phyloP scores from a whole-genome alignment of 2,329 filamentous ascomycete genomes.

The Microascus cirrosus region DNA sequence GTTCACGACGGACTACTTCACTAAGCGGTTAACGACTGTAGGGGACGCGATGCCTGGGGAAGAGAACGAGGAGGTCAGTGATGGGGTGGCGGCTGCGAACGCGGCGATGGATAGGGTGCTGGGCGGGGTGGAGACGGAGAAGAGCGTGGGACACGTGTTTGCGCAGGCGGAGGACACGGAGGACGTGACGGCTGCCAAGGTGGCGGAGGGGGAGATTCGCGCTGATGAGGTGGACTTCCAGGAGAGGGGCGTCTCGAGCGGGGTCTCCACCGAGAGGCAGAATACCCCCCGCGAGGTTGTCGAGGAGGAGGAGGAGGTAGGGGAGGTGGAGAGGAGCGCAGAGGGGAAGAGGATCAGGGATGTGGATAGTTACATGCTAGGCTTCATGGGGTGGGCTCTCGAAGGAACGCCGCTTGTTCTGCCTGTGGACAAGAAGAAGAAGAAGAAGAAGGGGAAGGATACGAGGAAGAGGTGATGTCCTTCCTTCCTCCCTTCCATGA shows the following conservation, averaged over 20 bases:
- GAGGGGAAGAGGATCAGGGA: slow-evolving; percentile 46
- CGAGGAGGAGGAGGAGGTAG: slow-evolving; percentile 16
- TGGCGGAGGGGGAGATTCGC: slow-evolving; percentile 80
- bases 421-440: slow-evolving; percentile 53
- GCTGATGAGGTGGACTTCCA: slow-evolving; percentile 79
- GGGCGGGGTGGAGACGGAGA: slow-evolving; percentile 23
- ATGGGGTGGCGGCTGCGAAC: slow-evolving; percentile 56
- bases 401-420: slow-evolving; percentile 49
- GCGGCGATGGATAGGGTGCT: slow-evolving; percentile 78
- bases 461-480: slow-evolving; percentile 36
- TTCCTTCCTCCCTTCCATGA: background rate
- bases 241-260: slow-evolving; percentile 38
- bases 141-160: slow-evolving; percentile 59
- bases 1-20: slow-evolving; percentile 95
- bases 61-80: slow-evolving; percentile 26
- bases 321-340: slow-evolving; percentile 41
- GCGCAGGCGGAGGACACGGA: slow-evolving; percentile 88
- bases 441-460: slow-evolving; percentile 48
- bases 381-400: slow-evolving; percentile 52
- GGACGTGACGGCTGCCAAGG: slow-evolving; percentile 77
- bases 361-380: slow-evolving; percentile 68
- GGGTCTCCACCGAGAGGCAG: slow-evolving; percentile 33
- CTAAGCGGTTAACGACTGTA: slow-evolving; percentile 62
- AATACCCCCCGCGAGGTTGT: slow-evolving; percentile 32
- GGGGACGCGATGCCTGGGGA: slow-evolving; percentile 48